A percentile compares a stretch with the other conserved stretches of the same genome.
These are phyloP conservation scores for Ustilago hordei DNA, from an alignment of 1,284 basidiomycete species.

Conservation along the genomic window DNA sequence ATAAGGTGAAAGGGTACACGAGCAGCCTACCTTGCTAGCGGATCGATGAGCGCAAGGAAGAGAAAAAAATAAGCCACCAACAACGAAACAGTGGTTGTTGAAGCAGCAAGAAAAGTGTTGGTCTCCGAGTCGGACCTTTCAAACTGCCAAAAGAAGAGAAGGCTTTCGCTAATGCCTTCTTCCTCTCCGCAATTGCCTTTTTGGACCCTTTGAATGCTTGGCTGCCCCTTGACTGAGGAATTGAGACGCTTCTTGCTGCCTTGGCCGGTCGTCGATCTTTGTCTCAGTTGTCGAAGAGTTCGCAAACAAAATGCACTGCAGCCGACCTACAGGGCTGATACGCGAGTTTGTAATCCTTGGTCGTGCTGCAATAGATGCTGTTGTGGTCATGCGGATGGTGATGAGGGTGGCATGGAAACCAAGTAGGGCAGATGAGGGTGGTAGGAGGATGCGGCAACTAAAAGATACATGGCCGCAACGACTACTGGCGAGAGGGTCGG, in stretches of 20 bases:
- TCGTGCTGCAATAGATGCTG: background rate
- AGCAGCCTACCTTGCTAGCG: no score
- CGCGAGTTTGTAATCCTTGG: background rate
- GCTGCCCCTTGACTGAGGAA: background rate
- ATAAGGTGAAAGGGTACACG: background rate
- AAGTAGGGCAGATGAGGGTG: background rate
- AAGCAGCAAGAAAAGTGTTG: background rate
- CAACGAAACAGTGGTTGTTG: background rate
- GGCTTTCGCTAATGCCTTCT: background rate
- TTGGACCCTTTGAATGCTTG: background rate
- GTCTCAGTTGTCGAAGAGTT: background rate
- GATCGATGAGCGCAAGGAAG: background rate
- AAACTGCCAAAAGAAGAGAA: background rate
- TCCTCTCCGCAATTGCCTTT: background rate
- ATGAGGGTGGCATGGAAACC: background rate
- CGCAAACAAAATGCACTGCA: slow-evolving; percentile 12
- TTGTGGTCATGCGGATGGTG: background rate
- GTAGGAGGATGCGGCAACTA: background rate
- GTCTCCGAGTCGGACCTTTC: slow-evolving; percentile 15
- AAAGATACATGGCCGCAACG: background rate
- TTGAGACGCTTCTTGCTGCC: background rate
- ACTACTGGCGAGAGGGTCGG: background rate
- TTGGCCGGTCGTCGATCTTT: slow-evolving; percentile 7
- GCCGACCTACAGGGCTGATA: slow-evolving; percentile 14
- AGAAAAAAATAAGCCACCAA: background rate